A percentile compares a stretch with the other conserved stretches of the same genome.
phyloP scores from a whole-genome alignment of 192 early-diverging fungal species.

The Rhizophagus prolifer region DNA sequence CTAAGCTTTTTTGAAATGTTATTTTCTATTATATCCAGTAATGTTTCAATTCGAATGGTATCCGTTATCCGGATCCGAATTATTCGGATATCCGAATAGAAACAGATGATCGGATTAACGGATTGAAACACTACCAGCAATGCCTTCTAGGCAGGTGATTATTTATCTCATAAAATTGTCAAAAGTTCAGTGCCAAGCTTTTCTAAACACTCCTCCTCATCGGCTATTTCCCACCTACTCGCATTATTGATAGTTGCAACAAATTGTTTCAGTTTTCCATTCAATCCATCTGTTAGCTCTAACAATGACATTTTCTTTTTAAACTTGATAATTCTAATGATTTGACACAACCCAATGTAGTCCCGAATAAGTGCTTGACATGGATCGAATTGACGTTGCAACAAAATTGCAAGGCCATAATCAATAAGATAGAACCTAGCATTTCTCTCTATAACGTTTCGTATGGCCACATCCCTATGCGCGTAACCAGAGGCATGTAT shows the following conservation, averaged over 20 bases:
- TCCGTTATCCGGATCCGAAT: too few relatives aligned
- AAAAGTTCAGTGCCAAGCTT: too few relatives aligned
- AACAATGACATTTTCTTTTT: constrained; percentile 11
- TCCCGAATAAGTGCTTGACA: constrained; percentile 14
- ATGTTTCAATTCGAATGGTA: too few relatives aligned
- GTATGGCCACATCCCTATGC: background rate
- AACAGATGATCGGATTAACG: too few relatives aligned
- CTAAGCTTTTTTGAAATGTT: too few relatives aligned
- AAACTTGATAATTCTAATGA: constrained; percentile 12
- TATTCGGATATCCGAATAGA: too few relatives aligned
- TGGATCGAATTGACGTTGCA: constrained; percentile 2
- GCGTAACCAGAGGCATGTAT: background rate
- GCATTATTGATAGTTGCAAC: background rate
- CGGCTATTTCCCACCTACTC: background rate
- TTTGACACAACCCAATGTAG: constrained; percentile 6
- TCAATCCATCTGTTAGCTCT: background rate
- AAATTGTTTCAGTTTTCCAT: background rate
- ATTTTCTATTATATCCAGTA: too few relatives aligned
- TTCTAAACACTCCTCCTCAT: background rate
- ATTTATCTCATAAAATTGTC: too few relatives aligned
- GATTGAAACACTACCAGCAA: too few relatives aligned
- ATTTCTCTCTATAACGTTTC: constrained; percentile 9
- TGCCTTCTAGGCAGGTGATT: too few relatives aligned
- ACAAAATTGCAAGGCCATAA: background rate
- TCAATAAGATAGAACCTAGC: constrained; percentile 4